Evolutionary conservation across 169 alveolate species (phyloP).

Genomic region (Plasmodium inui): DNA sequence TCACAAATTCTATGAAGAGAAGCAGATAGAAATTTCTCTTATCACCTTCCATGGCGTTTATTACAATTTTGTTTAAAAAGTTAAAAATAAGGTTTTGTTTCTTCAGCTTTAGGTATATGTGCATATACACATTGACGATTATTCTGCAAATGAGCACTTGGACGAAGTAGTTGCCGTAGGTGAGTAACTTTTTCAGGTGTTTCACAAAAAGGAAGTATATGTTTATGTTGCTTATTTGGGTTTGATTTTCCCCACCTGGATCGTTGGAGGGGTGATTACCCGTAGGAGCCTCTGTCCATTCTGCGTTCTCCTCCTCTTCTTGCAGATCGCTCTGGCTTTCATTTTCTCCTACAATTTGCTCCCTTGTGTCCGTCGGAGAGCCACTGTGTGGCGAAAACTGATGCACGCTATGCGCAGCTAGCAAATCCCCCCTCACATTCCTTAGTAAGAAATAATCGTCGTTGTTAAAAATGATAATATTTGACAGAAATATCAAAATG

Average conservation of each 20-base stretch:
- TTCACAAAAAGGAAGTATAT: slow-evolving; percentile 47
- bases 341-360: not conserved
- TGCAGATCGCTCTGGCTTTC: not conserved
- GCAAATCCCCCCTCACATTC: slow-evolving; percentile 33
- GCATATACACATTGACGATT: slow-evolving; percentile 59
- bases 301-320: not conserved
- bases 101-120: slow-evolving; percentile 70
- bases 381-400: not conserved
- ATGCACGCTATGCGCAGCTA: not conserved
- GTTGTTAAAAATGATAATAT: slow-evolving; percentile 64
- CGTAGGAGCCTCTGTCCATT: not conserved
- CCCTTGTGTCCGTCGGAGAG: not conserved
- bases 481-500: slow-evolving; percentile 60
- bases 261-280: not conserved
- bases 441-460: slow-evolving; percentile 65
- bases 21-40: slow-evolving; percentile 49
- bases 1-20: slow-evolving; percentile 59
- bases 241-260: not conserved
- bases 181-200: slow-evolving; percentile 52
- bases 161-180: slow-evolving; percentile 56
- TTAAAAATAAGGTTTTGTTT: slow-evolving; percentile 43
- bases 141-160: slow-evolving; percentile 67
- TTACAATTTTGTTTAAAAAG: slow-evolving; percentile 51
- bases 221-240: slow-evolving; percentile 14
- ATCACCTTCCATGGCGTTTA: slow-evolving; percentile 18